Percentiles rank a stretch among this genome's conserved stretches.
Conservation (phyloP, 2,329 filamentous ascomycete genomes). For the Neofusicoccum umdonicola region DNA sequence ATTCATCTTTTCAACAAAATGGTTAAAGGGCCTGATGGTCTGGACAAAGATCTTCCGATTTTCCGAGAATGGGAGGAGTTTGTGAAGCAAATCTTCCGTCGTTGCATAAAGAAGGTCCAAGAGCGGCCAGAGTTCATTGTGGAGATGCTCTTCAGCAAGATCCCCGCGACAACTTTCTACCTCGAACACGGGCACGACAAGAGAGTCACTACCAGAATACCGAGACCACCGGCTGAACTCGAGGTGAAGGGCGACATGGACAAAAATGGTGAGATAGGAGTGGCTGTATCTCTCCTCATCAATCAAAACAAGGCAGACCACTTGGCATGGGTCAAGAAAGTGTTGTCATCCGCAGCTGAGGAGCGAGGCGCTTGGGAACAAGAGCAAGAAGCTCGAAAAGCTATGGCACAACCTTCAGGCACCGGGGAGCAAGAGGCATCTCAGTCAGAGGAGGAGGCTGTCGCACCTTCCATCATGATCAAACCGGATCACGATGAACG, state of each 20-base stretch:
- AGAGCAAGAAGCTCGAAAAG: slow-evolving; percentile 61
- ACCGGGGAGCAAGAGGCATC: slow-evolving; percentile 7
- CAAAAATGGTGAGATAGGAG: slow-evolving; percentile 66
- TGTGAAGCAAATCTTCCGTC: slow-evolving; percentile 76
- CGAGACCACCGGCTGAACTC: slow-evolving; percentile 73
- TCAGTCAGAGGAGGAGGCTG: slow-evolving; percentile 26
- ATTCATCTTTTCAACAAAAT: slow-evolving; percentile 84
- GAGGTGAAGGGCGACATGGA: slow-evolving; percentile 74
- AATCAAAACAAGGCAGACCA: slow-evolving; percentile 75
- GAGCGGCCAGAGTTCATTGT: slow-evolving; percentile 82
- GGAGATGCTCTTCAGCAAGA: slow-evolving; percentile 94
- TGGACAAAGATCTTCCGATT: slow-evolving; percentile 64
- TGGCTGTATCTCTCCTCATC: slow-evolving; percentile 75
- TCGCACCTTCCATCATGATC: slow-evolving; percentile 48
- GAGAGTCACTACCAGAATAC: slow-evolving; percentile 64
- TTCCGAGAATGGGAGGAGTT: slow-evolving; percentile 92
- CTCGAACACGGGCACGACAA: slow-evolving; percentile 88
- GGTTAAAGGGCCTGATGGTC: slow-evolving; percentile 80
- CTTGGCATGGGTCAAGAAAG: slow-evolving; percentile 77
- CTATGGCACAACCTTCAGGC: slow-evolving; percentile 13
- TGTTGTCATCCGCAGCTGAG: slow-evolving; percentile 64
- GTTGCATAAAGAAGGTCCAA: slow-evolving; percentile 79
- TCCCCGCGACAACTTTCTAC: slow-evolving; percentile 76
- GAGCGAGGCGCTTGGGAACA: slow-evolving; percentile 77
- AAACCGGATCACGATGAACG: slow-evolving; percentile 64